Evolutionary conservation across 2,329 filamentous ascomycete genomes (phyloP).

Genomic region (Fusarium sp.): DNA sequence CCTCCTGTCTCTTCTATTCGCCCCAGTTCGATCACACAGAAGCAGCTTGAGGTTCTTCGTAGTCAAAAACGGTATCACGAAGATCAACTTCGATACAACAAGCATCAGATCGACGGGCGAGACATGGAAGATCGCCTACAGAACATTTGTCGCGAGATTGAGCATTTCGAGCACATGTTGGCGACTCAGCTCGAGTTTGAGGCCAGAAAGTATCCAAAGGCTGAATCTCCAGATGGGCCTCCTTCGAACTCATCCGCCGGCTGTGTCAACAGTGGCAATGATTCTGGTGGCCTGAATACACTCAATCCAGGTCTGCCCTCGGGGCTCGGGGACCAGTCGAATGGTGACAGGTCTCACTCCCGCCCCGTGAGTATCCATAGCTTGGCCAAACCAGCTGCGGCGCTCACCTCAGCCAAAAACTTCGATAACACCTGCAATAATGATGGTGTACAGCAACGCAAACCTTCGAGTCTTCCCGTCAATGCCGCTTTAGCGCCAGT

Average conservation of each 20-base stretch:
- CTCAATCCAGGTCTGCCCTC: neutral
- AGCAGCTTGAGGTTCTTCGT: slow-evolving; percentile 65
- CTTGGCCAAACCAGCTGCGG: slow-evolving; percentile 44
- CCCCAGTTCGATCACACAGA: slow-evolving; percentile 69
- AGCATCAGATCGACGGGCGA: slow-evolving; percentile 70
- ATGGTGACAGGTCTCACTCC: slow-evolving; percentile 20
- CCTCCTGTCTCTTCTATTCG: slow-evolving; percentile 69
- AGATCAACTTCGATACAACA: slow-evolving; percentile 70
- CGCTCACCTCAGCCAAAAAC: slow-evolving; percentile 32
- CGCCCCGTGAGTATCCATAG: slow-evolving; percentile 42
- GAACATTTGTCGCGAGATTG: slow-evolving; percentile 58
- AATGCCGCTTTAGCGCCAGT: slow-evolving; percentile 61
- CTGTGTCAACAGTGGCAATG: slow-evolving; percentile 7
- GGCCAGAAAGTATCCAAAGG: slow-evolving; percentile 54
- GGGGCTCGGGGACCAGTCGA: slow-evolving; percentile 10
- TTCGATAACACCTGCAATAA: slow-evolving; percentile 28
- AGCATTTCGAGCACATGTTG: slow-evolving; percentile 61
- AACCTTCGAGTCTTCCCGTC: slow-evolving; percentile 54
- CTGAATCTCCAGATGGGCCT: slow-evolving; percentile 41
- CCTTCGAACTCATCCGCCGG: slow-evolving; percentile 12
- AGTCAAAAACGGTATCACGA: slow-evolving; percentile 66
- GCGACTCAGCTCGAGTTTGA: slow-evolving; percentile 60
- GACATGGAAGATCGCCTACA: slow-evolving; percentile 58
- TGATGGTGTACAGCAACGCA: slow-evolving; percentile 47
- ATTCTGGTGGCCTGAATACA: neutral